phyloP scores from a whole-genome alignment of 148 eudicot genomes.

The Rhododendron molle region DNA sequence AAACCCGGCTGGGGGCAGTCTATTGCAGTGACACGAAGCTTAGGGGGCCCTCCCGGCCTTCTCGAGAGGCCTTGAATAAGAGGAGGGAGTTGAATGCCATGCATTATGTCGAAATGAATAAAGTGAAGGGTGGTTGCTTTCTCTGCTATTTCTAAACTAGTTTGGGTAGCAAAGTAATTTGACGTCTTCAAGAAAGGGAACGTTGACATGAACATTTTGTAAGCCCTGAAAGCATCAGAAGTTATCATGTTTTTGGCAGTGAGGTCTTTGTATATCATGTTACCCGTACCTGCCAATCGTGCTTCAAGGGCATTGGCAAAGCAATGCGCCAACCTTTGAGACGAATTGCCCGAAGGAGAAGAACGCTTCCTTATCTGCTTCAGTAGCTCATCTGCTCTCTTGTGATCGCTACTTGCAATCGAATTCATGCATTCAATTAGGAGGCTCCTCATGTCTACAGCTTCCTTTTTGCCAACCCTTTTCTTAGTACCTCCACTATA shows the following conservation, averaged over 20 bases:
- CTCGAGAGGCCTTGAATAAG: conserved; percentile 15
- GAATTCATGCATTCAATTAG: conserved; percentile 13
- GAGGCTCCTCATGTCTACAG: conserved; percentile 13
- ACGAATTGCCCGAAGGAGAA: conserved; percentile 12
- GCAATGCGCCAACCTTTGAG: conserved; percentile 18
- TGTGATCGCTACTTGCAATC: conserved; percentile 8
- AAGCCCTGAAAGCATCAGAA: conserved; percentile 11
- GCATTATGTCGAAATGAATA: conserved; percentile 5
- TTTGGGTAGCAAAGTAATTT: background rate
- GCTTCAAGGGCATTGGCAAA: conserved; percentile 22
- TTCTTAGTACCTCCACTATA: background rate
- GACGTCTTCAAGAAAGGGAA: conserved; percentile 9
- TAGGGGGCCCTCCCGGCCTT: conserved; percentile 25
- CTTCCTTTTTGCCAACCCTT: conserved; percentile 1
- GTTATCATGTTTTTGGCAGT: background rate
- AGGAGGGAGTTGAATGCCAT: conserved; percentile 17
- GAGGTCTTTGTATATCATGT: background rate
- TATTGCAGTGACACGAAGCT: conserved; percentile 19
- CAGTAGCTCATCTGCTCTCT: background rate
- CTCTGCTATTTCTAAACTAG: background rate
- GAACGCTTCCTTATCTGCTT: conserved; percentile 10
- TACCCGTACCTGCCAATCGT: conserved; percentile 13
- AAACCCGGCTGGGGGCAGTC: conserved; percentile 19
- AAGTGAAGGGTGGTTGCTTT: conserved; percentile 18
- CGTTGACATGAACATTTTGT: conserved; percentile 8